Evolutionary conservation across 2,329 filamentous ascomycete genomes (phyloP), one percentile per base, ranked within the genome.

Genomic region (Aspergillus sp.): DNA sequence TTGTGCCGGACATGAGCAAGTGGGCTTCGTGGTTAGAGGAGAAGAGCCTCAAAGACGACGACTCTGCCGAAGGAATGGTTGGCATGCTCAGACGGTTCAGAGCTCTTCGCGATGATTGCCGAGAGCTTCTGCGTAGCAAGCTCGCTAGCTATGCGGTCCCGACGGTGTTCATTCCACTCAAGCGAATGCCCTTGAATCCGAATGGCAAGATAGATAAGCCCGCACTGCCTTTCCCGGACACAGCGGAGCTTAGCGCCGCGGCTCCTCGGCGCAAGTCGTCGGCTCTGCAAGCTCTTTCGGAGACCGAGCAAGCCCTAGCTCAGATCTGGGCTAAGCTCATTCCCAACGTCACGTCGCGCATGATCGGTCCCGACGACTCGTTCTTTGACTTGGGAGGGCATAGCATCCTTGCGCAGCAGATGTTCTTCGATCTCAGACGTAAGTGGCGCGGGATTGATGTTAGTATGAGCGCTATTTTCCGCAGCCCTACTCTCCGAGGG

Each of bases 381-480:
- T 93, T 91, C 64, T 89, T 89, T 50, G 82, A 91, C 38, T 64
- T 81, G 29, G 85, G 85, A 39, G 85, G 85, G 10, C 82, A 91
- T 63, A 82, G 76, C 60, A 77, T 93, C 46, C 69, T 89, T 27
- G 84, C 83, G 0, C 84, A 91, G 49, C 80, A 84, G 48, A 75
- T 95, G 54, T 70, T 94, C 6, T 74, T 93, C 37, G 72, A 76
- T 32, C 70, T 88, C 24, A 69, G 74, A 24, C 68, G 72, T 39
- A 71, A 74, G 47, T 76, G 72, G 64, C 66, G 67, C 29, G 73
- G 70, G n/a, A 66, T 72, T 4, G 72, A 86, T 37, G 66, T 89
- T 11, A 72, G 75, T 7, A 84, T 91, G 63, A 78, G 67, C 37
- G 69, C 72, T 7, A 76, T 91, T 42, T 88, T 82, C 61, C 69